Evolutionary conservation across 2,329 filamentous ascomycete species (phyloP), one percentile per base, ranked within the genome.

Genomic region (Aspergillus transmontanensis): DNA sequence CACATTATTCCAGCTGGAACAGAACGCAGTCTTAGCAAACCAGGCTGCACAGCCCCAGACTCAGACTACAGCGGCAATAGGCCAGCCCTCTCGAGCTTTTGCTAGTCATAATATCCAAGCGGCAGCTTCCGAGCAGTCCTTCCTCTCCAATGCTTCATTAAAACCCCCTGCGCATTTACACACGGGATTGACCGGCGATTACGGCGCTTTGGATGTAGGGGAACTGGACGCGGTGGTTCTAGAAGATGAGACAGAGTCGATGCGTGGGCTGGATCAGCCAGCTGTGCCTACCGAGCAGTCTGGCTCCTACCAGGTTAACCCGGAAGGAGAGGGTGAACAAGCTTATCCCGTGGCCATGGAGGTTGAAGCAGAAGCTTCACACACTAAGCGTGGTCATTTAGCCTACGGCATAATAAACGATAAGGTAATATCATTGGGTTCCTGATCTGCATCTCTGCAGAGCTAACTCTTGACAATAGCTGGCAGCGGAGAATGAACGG

Each of bases 1-100:
- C 59, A 78, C 80, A 23, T 70, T 81, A 57, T 72, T 79, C 63
- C 74, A 81, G 67, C 72, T 84, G 46, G 81, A 83, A 67, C 75
- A 82, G 62, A 73, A 78, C 70, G 81, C 81, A n/a, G 76, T 76
- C 58, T 73, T 73, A 63, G 79, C 79, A n/a, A 81, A 79, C 2
- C 81, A 81, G 66, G 71, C 67, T 34, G 67, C 70, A 39, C 64
- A 63, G 59, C 60, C 56, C 45, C 41, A 65, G 34, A 57, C 57
- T 45, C 41, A 64, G 39, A 58, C 57, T 45, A 36, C 63, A 46
- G 36, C 39, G 21, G 21, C 57, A 53, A 28, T 55, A 39, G 58
- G 26, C 14, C 54, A 23, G 21, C 28, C 60, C 43, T 36, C 61
- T 51, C 60, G 59, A 50, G 30, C 60, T 21, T 28, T 43, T 32